These are phyloP conservation scores for Gonapodya prolifera DNA, from an alignment of 192 early-diverging fungal genomes.

Conservation along the genomic window DNA sequence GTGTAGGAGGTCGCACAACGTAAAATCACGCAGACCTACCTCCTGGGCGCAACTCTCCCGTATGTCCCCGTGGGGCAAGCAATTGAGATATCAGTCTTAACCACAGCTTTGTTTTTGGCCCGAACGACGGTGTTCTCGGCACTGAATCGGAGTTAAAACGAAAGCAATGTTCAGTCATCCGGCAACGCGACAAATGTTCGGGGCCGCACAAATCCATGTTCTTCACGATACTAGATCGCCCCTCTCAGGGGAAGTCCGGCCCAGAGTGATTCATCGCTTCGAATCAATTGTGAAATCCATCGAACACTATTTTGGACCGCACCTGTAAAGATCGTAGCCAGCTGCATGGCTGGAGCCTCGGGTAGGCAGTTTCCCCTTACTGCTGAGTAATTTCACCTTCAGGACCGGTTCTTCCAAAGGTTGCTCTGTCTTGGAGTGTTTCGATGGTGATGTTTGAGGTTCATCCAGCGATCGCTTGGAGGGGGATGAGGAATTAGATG, in stretches of 20 bases:
- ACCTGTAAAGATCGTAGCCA: constrained; percentile 88
- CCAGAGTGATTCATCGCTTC: no score
- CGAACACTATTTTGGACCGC: neutral
- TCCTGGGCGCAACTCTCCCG: constrained; percentile 89
- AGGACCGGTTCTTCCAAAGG: constrained; percentile 19
- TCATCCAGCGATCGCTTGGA: neutral
- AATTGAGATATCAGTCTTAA: constrained; percentile 78
- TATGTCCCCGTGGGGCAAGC: constrained; percentile 77
- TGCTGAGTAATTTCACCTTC: constrained; percentile 54
- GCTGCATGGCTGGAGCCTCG: constrained; percentile 73
- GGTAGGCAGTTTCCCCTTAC: constrained; percentile 63
- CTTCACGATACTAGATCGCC: no score
- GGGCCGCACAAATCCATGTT: no score
- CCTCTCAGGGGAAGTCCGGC: no score
- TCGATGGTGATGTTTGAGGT: neutral
- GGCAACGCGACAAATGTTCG: no score
- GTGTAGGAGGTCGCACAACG: neutral
- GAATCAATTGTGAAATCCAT: neutral
- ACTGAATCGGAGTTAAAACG: constrained; percentile 12
- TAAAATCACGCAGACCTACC: constrained; percentile 12
- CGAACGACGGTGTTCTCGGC: constrained; percentile 46
- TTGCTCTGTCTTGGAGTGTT: neutral
- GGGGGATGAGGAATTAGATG: neutral
- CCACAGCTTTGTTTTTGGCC: constrained; percentile 60
- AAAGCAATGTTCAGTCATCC: constrained; percentile 5